Evolutionary conservation across 257 asterid genomes (phyloP), one percentile per base, ranked within the genome.

Genomic region (Gynochthodes officinalis): DNA sequence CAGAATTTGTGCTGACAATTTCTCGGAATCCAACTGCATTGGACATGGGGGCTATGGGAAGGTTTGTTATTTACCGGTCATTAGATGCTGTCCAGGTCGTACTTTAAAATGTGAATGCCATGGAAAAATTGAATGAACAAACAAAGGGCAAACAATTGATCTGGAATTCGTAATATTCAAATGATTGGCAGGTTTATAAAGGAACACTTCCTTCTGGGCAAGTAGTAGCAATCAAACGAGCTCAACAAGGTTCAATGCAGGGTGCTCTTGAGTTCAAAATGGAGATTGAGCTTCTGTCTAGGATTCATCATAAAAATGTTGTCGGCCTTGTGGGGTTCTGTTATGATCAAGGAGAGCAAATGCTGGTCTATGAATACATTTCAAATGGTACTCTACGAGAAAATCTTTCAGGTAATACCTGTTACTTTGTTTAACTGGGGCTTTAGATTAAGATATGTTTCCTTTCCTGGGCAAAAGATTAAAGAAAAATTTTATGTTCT

Each of bases 291-390:
- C 96, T 93, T 71, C 62, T 93, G 78, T 93, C 98, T 6, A 87
- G 97, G 76, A 90, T 93, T 63, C 97, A 93, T 81, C 98, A 90
- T 63, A 93, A 86, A 80, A 93, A 93, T 52, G 96, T 90, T 5
- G 98, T 93, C 33, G 79, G 88, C 83, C 95, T 93, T 14, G 90
- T 90, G n/a, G 98, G 98, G 64, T 93, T 90, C 79, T 93, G 98
- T 68, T 93, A 89, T 58, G 97, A 93, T 71, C 96, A 89, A 86
- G 96, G 96, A 2, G 98, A 93, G 75, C 98, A 92, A 76, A 90
- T 92, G 96, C 80, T 92, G 68, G 87, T 93, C 30, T 93, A 93
- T 30, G 98, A 93, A 84, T 93, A 82, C 42, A 87, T 93, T 67
- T 79, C 95, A 8, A 90, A 88, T 71, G 98, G 98, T 72, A 93